Conservation (phyloP, 2,329 filamentous ascomycete species). For the Lachnellula arida region DNA sequence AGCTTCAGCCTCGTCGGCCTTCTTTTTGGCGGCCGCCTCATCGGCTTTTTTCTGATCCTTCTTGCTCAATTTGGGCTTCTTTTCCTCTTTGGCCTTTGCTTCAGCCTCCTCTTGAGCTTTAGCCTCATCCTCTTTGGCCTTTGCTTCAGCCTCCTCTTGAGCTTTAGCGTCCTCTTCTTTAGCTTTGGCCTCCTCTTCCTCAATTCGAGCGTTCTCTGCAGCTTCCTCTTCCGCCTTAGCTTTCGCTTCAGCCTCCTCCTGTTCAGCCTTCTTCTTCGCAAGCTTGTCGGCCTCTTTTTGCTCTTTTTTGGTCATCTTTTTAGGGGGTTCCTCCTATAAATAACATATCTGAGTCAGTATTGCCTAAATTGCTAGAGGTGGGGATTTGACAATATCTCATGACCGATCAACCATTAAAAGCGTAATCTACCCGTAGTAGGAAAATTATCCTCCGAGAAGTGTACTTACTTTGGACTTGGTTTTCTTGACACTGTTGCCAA, state of each 20-base stretch:
- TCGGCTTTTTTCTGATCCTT: conserved; percentile 49
- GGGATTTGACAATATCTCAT: too few species aligned
- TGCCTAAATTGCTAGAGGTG: too few species aligned
- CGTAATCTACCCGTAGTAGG: too few species aligned
- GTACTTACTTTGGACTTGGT: conserved; percentile 36
- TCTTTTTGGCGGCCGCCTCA: conserved; percentile 28
- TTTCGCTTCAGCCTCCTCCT: conserved; percentile 28
- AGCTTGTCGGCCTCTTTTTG: conserved; percentile 43
- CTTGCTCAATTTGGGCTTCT: conserved; percentile 39
- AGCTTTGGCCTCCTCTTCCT: conserved; percentile 3
- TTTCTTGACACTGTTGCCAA: conserved; percentile 32
- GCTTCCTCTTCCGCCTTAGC: conserved; percentile 39
- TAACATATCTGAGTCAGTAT: too few species aligned
- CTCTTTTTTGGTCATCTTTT: conserved; percentile 47
- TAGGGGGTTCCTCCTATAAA: conserved; percentile 31
- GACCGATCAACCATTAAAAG: too few species aligned
- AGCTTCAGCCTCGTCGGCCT: conserved; percentile 37
- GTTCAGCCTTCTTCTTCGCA: conserved; percentile 25
- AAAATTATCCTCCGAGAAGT: too few species aligned
- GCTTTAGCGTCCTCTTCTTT: conserved; percentile 31
- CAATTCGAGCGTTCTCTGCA: too few species aligned
- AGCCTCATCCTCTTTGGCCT: conserved; percentile 35
- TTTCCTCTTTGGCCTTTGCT: conserved; percentile 29
- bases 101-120: conserved; percentile 30
- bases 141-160: conserved; percentile 35